These are phyloP conservation scores for Amanita polypyramis DNA, from an alignment of 768 basidiomycete genomes.

Conservation along the genomic window DNA sequence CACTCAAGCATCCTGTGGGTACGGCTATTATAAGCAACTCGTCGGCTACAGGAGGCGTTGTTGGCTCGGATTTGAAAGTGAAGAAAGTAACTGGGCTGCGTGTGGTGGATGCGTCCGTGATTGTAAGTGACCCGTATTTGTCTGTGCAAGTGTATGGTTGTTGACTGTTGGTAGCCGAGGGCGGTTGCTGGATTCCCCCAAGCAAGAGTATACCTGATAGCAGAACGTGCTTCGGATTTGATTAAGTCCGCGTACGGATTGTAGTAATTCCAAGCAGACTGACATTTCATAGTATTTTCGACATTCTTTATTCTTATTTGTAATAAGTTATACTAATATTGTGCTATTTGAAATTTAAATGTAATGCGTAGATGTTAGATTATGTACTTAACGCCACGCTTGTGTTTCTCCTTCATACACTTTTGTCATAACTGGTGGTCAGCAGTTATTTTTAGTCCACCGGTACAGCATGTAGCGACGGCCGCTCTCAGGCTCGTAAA, in stretches of 20 bases:
- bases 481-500: not conserved
- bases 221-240: slow-evolving; percentile 24
- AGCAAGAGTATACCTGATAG: slow-evolving; percentile 23
- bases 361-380: too few relatives aligned
- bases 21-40: slow-evolving; percentile 23
- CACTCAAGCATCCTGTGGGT: slow-evolving; percentile 22
- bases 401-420: too few relatives aligned
- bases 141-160: not conserved
- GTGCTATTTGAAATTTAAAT: too few relatives aligned
- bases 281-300: too few relatives aligned
- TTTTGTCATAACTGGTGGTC: too few relatives aligned
- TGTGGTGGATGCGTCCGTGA: slow-evolving; percentile 29
- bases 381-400: too few relatives aligned
- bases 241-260: slow-evolving; percentile 14
- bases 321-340: too few relatives aligned
- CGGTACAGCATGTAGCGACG: too few relatives aligned
- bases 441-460: too few relatives aligned
- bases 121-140: slow-evolving; percentile 15
- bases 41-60: slow-evolving; percentile 21
- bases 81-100: slow-evolving; percentile 27
- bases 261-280: not conserved
- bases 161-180: not conserved
- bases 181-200: slow-evolving; percentile 14
- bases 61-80: slow-evolving; percentile 25
- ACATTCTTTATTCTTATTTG: too few relatives aligned